Percentiles rank a stretch among this genome's conserved stretches.
Evolutionary conservation across 2,329 filamentous ascomycete genomes (phyloP).

Genomic region (Rhynchosporium agropyri): DNA sequence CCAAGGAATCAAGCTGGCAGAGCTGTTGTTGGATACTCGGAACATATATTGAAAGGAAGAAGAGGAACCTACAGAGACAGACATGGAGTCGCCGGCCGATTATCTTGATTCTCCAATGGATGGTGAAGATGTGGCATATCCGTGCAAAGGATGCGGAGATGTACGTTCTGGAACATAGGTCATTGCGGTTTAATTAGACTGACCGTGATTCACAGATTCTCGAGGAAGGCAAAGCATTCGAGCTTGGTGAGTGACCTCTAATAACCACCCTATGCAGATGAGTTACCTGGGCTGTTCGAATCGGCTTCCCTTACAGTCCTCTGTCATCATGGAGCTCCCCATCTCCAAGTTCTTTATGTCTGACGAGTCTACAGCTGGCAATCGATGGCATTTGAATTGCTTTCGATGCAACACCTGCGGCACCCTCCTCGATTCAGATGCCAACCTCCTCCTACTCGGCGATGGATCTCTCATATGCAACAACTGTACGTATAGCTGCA

Average conservation of each 20-base stretch:
- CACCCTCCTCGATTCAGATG: conserved; percentile 95
- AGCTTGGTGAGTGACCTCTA: conserved; percentile 70
- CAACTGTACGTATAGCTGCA: conserved; percentile 99
- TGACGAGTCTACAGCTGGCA: conserved; percentile 67
- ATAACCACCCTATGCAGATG: not conserved
- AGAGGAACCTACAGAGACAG: conserved; percentile 31
- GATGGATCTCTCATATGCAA: conserved; percentile 99
- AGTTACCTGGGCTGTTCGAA: not conserved
- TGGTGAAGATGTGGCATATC: conserved; percentile 76
- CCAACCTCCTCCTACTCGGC: conserved; percentile 93
- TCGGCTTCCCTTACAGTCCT: conserved; percentile 1
- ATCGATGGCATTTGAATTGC: conserved; percentile 98
- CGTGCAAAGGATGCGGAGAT: conserved; percentile 92
- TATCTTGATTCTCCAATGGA: conserved; percentile 61
- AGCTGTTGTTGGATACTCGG: conserved; percentile 24
- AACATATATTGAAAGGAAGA: conserved; percentile 1
- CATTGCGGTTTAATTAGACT: conserved; percentile 31
- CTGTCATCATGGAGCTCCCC: conserved; percentile 7
- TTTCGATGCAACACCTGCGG: conserved; percentile 96
- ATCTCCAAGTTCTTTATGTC: conserved; percentile 23
- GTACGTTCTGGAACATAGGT: conserved; percentile 52
- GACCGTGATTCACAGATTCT: conserved; percentile 68
- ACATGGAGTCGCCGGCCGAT: conserved; percentile 57
- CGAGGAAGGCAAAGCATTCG: conserved; percentile 97
- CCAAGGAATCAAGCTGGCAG: conserved; percentile 35